Evolutionary conservation across 1,284 basidiomycete genomes (phyloP).

Genomic region (Cryptococcus deneoformans): DNA sequence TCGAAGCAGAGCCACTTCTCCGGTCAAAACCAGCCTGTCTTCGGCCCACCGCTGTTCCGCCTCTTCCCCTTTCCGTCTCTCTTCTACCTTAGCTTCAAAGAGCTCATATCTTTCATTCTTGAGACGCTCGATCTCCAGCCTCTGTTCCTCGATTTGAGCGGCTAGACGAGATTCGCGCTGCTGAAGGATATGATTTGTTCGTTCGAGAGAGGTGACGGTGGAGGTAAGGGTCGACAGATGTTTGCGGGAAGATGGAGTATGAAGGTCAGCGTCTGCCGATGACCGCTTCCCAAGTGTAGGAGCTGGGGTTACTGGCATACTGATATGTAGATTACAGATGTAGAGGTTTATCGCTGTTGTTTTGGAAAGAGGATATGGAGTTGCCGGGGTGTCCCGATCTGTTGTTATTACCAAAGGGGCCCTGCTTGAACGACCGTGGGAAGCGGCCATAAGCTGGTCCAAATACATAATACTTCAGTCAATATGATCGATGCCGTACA

Average conservation of each 20-base stretch:
- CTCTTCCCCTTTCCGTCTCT: slow-evolving; percentile 19
- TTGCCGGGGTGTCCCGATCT: too few species aligned
- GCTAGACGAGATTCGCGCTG: slow-evolving; percentile 14
- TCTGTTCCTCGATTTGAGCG: slow-evolving; percentile 24
- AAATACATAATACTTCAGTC: too few species aligned
- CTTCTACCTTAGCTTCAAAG: slow-evolving; percentile 24
- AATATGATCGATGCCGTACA: too few species aligned
- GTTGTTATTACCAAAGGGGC: too few species aligned
- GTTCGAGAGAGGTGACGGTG: slow-evolving; percentile 19
- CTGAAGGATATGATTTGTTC: slow-evolving; percentile 21
- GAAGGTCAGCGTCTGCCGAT: not conserved
- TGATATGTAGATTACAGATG: too few species aligned
- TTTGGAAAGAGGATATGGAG: too few species aligned
- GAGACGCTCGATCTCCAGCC: slow-evolving; percentile 25
- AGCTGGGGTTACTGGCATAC: too few species aligned
- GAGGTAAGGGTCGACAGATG: slow-evolving; percentile 15
- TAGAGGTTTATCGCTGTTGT: too few species aligned
- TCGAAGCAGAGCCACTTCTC: slow-evolving; percentile 5
- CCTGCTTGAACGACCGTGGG: too few species aligned
- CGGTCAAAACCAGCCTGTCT: slow-evolving; percentile 31
- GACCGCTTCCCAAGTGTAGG: too few species aligned
- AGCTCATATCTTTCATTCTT: slow-evolving; percentile 26
- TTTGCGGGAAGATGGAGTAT: slow-evolving; percentile 8
- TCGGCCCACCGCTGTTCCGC: slow-evolving; percentile 26
- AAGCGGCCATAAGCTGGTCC: too few species aligned